Evolutionary conservation across 345 rosid species (phyloP).

Genomic region (rapeseed (Brassica napus)): DNA sequence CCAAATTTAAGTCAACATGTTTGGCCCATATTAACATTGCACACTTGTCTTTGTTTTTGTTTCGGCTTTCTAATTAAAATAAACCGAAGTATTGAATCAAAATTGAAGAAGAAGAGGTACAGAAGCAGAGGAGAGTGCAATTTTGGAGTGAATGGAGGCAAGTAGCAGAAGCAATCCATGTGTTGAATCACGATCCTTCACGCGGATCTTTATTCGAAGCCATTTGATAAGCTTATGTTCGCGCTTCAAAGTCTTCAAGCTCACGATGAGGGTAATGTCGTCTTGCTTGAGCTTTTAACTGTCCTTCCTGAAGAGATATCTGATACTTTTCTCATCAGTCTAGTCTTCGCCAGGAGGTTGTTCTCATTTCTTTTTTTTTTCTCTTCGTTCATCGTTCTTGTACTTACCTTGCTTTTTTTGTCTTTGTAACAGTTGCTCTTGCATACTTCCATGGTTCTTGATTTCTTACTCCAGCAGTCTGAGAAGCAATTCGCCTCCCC

Average conservation of each 20-base stretch:
- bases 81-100: conserved; percentile 3
- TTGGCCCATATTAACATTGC: neutral
- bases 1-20: neutral
- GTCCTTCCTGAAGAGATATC: conserved; percentile 48
- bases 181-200: conserved; percentile 85
- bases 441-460: conserved; percentile 82
- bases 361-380: neutral
- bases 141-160: conserved; percentile 57
- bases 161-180: conserved; percentile 90
- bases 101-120: neutral
- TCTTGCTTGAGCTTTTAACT: neutral
- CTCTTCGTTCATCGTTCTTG: neutral
- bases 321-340: conserved; percentile 58
- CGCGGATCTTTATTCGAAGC: conserved; percentile 72
- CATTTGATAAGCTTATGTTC: conserved; percentile 80
- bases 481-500: conserved; percentile 52
- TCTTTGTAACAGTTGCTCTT: conserved; percentile 63
- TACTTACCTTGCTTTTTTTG: conserved; percentile 1
- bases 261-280: neutral
- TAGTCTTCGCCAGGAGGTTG: conserved; percentile 22
- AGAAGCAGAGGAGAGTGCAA: conserved; percentile 24
- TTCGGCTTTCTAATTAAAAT: neutral
- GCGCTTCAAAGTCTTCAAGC: conserved; percentile 49
- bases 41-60: too few species aligned
- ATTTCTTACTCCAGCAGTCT: conserved; percentile 84